phyloP scores from a whole-genome alignment of 768 basidiomycete genomes.

The Russula abietina region DNA sequence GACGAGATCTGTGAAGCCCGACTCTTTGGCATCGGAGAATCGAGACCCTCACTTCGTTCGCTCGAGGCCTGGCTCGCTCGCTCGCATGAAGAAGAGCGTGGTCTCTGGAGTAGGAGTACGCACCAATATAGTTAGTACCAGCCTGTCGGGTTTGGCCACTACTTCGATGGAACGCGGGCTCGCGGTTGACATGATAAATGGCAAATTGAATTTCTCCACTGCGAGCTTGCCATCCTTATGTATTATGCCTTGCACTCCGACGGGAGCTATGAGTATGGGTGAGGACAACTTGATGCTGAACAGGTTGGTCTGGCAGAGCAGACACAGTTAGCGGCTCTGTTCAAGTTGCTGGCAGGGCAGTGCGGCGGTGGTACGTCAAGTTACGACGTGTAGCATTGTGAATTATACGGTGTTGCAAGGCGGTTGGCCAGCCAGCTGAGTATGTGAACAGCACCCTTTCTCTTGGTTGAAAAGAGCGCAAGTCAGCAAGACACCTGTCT shows the following conservation, averaged over 20 bases:
- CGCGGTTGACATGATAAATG: constrained; percentile 73
- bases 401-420: constrained; percentile 74
- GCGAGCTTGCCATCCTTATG: constrained; percentile 67
- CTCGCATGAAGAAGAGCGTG: neutral
- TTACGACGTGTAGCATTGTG: constrained; percentile 50
- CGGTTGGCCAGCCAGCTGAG: too few relatives aligned
- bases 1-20: constrained; percentile 65
- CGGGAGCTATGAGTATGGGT: constrained; percentile 61
- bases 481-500: too few relatives aligned
- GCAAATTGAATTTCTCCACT: too few relatives aligned
- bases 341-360: neutral
- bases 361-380: constrained; percentile 46
- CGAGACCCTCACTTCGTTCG: constrained; percentile 55
- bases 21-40: constrained; percentile 58
- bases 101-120: constrained; percentile 16
- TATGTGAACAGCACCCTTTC: too few relatives aligned
- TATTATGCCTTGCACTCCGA: constrained; percentile 70
- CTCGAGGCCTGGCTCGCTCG: constrained; percentile 47
- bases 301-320: constrained; percentile 57
- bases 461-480: too few relatives aligned
- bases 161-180: constrained; percentile 67
- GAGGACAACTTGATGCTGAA: constrained; percentile 59
- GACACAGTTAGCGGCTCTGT: neutral
- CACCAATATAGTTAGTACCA: constrained; percentile 86
- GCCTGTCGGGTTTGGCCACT: constrained; percentile 70